These are phyloP conservation scores for Aspergillus awamori DNA, from an alignment of 2,329 filamentous ascomycete genomes.

Conservation along the genomic window DNA sequence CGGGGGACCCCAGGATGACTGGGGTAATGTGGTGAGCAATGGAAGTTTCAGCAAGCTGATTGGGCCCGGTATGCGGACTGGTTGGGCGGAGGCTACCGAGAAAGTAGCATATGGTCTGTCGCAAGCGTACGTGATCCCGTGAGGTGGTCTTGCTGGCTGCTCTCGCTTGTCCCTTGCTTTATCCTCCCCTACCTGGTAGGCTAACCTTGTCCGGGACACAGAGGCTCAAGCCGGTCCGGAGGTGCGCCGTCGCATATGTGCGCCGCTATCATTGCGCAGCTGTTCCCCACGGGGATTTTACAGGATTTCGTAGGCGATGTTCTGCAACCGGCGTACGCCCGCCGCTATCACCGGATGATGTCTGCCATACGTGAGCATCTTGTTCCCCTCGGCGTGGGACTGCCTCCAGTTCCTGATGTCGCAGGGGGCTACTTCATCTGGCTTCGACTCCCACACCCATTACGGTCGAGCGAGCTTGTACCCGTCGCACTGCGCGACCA, in stretches of 20 bases:
- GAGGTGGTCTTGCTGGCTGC: neutral
- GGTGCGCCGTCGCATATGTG: conserved; percentile 63
- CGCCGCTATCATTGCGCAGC: conserved; percentile 59
- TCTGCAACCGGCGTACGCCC: conserved; percentile 60
- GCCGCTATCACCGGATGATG: conserved; percentile 59
- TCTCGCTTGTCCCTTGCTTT: conserved; percentile 16
- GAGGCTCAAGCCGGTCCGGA: conserved; percentile 61
- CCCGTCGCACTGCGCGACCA: conserved; percentile 63
- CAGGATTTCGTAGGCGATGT: conserved; percentile 56
- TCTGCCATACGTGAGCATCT: conserved; percentile 63
- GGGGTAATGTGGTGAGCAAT: conserved; percentile 83
- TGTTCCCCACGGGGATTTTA: conserved; percentile 56
- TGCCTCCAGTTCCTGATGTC: conserved; percentile 40
- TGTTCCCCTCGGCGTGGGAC: conserved; percentile 61
- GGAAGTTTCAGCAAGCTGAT: conserved; percentile 88
- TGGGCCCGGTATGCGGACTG: conserved; percentile 78
- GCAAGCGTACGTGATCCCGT: conserved; percentile 54
- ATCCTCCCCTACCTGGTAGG: neutral
- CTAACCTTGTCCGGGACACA: conserved; percentile 30
- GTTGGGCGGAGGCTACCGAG: conserved; percentile 79
- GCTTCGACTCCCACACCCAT: conserved; percentile 63
- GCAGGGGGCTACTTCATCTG: conserved; percentile 88
- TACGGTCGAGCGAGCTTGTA: conserved; percentile 60
- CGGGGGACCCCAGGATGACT: conserved; percentile 62
- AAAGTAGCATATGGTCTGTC: conserved; percentile 63